These are phyloP conservation scores for Mortierella sp. DNA, from an alignment of 371 early-diverging fungal species.

Conservation along the genomic window DNA sequence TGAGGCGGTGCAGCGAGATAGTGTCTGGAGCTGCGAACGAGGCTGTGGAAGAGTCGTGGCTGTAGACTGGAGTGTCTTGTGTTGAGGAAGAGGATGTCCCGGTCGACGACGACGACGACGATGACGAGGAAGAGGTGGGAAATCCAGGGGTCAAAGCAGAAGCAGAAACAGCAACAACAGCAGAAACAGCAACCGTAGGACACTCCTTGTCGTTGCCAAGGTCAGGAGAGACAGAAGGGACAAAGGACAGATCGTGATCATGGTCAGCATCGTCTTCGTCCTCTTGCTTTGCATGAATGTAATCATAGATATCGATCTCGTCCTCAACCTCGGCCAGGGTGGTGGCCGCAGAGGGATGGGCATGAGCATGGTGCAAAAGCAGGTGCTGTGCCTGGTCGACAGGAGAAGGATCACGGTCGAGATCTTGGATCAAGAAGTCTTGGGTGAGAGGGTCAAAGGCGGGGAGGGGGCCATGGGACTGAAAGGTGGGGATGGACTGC, in stretches of 20 bases:
- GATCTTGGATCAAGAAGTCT: slow-evolving; percentile 32
- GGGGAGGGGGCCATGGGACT: not conserved
- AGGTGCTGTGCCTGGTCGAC: slow-evolving; percentile 16
- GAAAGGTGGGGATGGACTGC: not conserved
- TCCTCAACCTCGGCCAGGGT: slow-evolving; percentile 22
- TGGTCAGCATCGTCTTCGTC: slow-evolving; percentile 36
- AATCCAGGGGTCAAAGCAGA: slow-evolving; percentile 15
- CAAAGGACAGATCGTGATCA: slow-evolving; percentile 4
- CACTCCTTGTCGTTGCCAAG: slow-evolving; percentile 3
- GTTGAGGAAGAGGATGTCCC: no score
- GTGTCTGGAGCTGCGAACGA: not conserved
- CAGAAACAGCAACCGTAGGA: not conserved
- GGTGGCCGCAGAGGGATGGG: not conserved
- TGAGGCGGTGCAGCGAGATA: slow-evolving; percentile 7
- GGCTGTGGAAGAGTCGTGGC: slow-evolving; percentile 1
- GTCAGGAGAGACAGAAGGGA: slow-evolving; percentile 3
- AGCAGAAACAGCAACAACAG: slow-evolving; percentile 11
- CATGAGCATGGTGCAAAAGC: slow-evolving; percentile 1
- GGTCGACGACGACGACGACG: slow-evolving; percentile 15
- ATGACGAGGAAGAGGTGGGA: slow-evolving; percentile 18
- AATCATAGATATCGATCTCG: slow-evolving; percentile 45
- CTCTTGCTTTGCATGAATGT: slow-evolving; percentile 49
- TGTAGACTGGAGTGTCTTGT: not conserved
- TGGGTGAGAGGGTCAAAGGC: slow-evolving; percentile 16
- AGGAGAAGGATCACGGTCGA: slow-evolving; percentile 16